phyloP scores from a whole-genome alignment of 1,284 basidiomycete species.

The Abortiporus biennis region DNA sequence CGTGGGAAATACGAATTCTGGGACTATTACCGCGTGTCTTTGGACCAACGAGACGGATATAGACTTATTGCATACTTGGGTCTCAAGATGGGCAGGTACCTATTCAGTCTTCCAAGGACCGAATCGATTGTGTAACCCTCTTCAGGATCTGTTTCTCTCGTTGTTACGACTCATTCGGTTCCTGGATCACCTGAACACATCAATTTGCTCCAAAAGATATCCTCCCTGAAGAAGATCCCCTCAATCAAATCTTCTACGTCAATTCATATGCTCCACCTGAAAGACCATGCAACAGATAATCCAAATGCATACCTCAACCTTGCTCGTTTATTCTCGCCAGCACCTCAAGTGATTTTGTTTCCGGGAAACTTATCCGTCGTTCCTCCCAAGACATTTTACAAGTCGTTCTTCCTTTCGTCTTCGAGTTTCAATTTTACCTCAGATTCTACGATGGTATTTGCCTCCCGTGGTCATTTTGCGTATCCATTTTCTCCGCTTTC shows the following conservation, averaged over 20 bases:
- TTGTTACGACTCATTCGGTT: slow-evolving; percentile 35
- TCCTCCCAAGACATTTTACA: slow-evolving; percentile 23
- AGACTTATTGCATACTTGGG: slow-evolving; percentile 30
- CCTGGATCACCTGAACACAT: slow-evolving; percentile 24
- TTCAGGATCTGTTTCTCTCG: slow-evolving; percentile 48
- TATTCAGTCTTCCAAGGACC: not conserved
- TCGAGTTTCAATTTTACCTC: slow-evolving; percentile 9
- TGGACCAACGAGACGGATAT: slow-evolving; percentile 39
- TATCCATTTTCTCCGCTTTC: slow-evolving; percentile 33
- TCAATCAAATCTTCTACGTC: slow-evolving; percentile 28
- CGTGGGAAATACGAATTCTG: slow-evolving; percentile 10
- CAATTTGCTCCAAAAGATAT: slow-evolving; percentile 13
- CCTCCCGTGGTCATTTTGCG: slow-evolving; percentile 22
- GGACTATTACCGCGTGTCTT: slow-evolving; percentile 41
- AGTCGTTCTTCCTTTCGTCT: slow-evolving; percentile 12
- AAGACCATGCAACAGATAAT: slow-evolving; percentile 29
- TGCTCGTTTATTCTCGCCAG: slow-evolving; percentile 51
- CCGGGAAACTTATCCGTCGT: slow-evolving; percentile 34
- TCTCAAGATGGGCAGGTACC: slow-evolving; percentile 43
- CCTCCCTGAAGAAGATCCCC: slow-evolving; percentile 21
- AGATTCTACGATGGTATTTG: slow-evolving; percentile 21
- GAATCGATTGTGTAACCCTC: slow-evolving; percentile 1
- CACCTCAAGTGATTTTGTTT: slow-evolving; percentile 43
- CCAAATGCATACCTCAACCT: slow-evolving; percentile 58
- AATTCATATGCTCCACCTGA: slow-evolving; percentile 44